phyloP scores from a whole-genome alignment of 768 basidiomycete genomes.

The Phallus indusiatus region DNA sequence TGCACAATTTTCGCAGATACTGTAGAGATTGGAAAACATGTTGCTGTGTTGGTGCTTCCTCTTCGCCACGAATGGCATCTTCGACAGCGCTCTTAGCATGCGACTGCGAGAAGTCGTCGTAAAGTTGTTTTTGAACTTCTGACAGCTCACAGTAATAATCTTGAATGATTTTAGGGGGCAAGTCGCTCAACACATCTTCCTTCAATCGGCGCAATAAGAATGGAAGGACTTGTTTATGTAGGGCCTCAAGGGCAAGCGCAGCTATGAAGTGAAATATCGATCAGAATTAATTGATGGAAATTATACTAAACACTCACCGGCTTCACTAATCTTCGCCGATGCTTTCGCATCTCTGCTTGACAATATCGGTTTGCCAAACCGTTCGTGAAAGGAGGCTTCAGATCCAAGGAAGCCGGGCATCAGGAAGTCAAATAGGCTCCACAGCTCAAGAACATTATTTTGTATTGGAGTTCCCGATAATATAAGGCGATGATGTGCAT shows the following conservation, averaged over 20 bases:
- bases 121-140: slow-evolving; percentile 85
- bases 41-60: slow-evolving; percentile 39
- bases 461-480: slow-evolving; percentile 97
- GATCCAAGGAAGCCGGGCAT: slow-evolving; percentile 99
- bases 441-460: slow-evolving; percentile 95
- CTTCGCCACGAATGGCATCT: slow-evolving; percentile 46
- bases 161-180: slow-evolving; percentile 99
- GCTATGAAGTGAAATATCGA: slow-evolving; percentile 37
- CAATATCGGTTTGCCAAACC: slow-evolving; percentile 92
- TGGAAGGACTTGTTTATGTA: slow-evolving; percentile 98
- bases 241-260: slow-evolving; percentile 84
- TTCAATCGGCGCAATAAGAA: slow-evolving; percentile 94
- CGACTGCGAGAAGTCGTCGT: slow-evolving; percentile 87
- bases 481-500: slow-evolving; percentile 87
- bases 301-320: slow-evolving; percentile 49
- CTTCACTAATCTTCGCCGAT: slow-evolving; percentile 80
- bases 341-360: slow-evolving; percentile 89
- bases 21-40: slow-evolving; percentile 97
- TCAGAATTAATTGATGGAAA: neutral
- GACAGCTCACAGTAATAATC: slow-evolving; percentile 99
- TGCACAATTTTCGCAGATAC: slow-evolving; percentile 94
- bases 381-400: slow-evolving; percentile 87
- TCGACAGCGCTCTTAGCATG: slow-evolving; percentile 57
- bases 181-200: slow-evolving; percentile 90
- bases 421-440: slow-evolving; percentile 98